A percentile compares a stretch with the other conserved stretches of the same genome.
These are phyloP conservation scores for Colletotrichum musicola DNA, from an alignment of 2,329 filamentous ascomycete genomes.

Conservation along the genomic window DNA sequence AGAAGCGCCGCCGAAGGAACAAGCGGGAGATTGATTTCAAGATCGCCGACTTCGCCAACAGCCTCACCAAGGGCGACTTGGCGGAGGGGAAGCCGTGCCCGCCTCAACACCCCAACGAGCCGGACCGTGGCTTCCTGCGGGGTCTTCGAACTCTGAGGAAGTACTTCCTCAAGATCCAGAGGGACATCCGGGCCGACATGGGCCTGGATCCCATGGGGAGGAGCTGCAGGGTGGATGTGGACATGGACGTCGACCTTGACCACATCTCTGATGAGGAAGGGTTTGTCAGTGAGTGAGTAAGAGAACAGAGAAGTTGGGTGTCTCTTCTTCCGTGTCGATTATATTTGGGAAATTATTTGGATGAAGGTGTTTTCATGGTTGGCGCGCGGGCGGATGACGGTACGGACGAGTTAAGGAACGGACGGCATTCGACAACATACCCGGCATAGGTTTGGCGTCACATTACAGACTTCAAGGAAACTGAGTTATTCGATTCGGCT, in stretches of 20 bases:
- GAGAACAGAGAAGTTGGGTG: not conserved
- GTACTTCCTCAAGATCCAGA: conserved; percentile 90
- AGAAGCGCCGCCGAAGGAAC: conserved; percentile 61
- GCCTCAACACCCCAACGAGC: conserved; percentile 81
- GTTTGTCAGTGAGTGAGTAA: conserved; percentile 34
- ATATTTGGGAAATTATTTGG: conserved; percentile 9
- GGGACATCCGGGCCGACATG: conserved; percentile 74
- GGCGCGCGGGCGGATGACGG: not conserved
- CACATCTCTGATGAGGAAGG: conserved; percentile 36
- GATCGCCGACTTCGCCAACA: conserved; percentile 98
- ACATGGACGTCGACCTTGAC: conserved; percentile 31
- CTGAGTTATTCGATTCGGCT: not conserved
- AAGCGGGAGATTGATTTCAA: conserved; percentile 85
- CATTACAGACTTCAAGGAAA: conserved; percentile 37
- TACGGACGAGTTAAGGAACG: conserved; percentile 28
- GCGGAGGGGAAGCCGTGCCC: conserved; percentile 77
- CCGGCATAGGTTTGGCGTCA: conserved; percentile 38
- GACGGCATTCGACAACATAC: conserved; percentile 39
- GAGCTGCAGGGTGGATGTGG: conserved; percentile 32
- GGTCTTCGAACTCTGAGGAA: conserved; percentile 82
- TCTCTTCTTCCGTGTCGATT: conserved; percentile 29
- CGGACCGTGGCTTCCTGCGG: conserved; percentile 90
- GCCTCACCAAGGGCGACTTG: conserved; percentile 87
- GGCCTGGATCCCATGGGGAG: conserved; percentile 56
- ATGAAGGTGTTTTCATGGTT: not conserved